Base-by-base conservation (phyloP, 2,329 filamentous ascomycete species). In the Monosporascus sp. region DNA sequence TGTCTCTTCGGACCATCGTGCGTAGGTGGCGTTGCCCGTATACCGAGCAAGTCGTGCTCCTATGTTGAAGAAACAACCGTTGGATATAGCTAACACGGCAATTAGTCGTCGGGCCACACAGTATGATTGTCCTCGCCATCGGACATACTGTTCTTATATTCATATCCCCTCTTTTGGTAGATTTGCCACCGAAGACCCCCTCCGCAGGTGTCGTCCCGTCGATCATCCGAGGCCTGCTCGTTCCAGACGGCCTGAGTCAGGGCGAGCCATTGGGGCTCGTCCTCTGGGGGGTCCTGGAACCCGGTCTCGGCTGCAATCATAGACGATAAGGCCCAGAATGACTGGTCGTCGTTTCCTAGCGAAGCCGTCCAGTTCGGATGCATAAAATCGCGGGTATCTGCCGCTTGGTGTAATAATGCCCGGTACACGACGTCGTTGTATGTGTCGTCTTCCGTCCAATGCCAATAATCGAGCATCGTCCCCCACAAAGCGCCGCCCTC, bases 171-270 rank as follows among this genome's bases (percentile, higher is more conserved):
- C 61, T 86, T 84, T 60, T 77, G 70, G 67, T 79, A 84, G 49
- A 87, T 81, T 69, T 88, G 85, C 86, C 86, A 88, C 57, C 79
- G 77, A 57, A 89, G 63, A 5, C 85, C 85, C 51, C 85, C 84
- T 47, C 73, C 74, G 63, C 85, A 88, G 1, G 75, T 74, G 0
- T 66, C 59, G 59, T 87, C 79, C 76, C 81, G 85, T 22, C 83
- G 74, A 37, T 80, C 75, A 8, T 68, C 63, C 9, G 65, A 62
- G 1, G 77, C 78, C 62, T 87, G 83, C 5, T 78, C 79, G 62
- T 86, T 83, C 66, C 85, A 88, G 0, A 86, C 82, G 2, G 79
- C 82, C 60, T 84, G 81, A 2, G 81, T 82, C 50, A 88, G 74
- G 26, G 78, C 77, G n/a, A 87, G 72, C 85, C 85, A 88, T 45